These are phyloP conservation scores for Bruguiera hainesii DNA, from an alignment of 441 rosid genomes.

Conservation along the genomic window DNA sequence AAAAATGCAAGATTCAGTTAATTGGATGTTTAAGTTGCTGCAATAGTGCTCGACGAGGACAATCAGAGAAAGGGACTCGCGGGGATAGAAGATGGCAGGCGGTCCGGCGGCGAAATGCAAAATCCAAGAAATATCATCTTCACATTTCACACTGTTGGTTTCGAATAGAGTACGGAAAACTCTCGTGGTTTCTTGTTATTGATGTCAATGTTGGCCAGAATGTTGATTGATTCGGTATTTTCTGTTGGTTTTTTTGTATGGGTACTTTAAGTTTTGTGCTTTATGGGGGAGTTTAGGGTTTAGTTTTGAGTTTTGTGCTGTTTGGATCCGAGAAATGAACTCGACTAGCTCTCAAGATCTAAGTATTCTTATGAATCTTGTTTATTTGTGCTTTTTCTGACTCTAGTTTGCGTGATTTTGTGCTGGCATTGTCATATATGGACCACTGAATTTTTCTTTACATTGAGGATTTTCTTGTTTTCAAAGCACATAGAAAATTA, in stretches of 20 bases:
- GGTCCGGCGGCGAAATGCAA: too few relatives aligned
- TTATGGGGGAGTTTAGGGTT: constrained; percentile 24
- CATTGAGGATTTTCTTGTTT: not conserved
- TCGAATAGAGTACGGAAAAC: too few relatives aligned
- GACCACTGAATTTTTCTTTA: constrained; percentile 2
- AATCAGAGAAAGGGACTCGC: too few relatives aligned
- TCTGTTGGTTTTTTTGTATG: constrained; percentile 18
- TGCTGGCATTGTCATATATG: not conserved
- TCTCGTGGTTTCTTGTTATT: constrained; percentile 1
- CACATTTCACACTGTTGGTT: too few relatives aligned
- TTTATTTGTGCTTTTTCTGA: not conserved
- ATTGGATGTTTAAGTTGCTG: too few relatives aligned
- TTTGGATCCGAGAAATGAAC: constrained; percentile 28
- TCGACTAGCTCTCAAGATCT: constrained; percentile 20
- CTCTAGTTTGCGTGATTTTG: not conserved
- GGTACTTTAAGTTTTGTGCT: constrained; percentile 14
- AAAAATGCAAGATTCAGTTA: too few relatives aligned
- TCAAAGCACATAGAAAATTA: too few relatives aligned
- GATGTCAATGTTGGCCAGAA: constrained; percentile 8
- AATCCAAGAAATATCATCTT: too few relatives aligned
- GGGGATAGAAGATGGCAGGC: too few relatives aligned
- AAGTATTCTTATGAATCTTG: not conserved
- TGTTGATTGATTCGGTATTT: constrained; percentile 16
- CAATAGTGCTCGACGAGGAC: too few relatives aligned
- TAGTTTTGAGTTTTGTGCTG: constrained; percentile 12